These are phyloP conservation scores for Didymella glomerata DNA, from an alignment of 2,329 filamentous ascomycete species.

Conservation along the genomic window DNA sequence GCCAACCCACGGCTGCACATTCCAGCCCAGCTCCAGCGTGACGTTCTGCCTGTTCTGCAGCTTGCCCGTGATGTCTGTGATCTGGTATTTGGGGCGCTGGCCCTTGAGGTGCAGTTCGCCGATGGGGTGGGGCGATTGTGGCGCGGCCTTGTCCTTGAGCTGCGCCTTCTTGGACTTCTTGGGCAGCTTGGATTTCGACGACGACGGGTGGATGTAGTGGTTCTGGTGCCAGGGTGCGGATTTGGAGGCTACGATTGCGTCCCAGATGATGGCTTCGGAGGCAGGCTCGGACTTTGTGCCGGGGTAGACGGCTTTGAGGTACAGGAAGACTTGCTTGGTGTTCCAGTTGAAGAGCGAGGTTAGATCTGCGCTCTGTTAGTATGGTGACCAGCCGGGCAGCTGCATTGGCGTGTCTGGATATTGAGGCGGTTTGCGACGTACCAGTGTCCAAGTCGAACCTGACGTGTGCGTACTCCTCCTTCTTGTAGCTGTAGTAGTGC, in stretches of 20 bases:
- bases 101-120: constrained; percentile 81
- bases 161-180: constrained; percentile 31
- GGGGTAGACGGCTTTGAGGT: constrained; percentile 81
- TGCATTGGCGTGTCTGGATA: background rate
- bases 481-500: constrained; percentile 93
- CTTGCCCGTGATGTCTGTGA: constrained; percentile 85
- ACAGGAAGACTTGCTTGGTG: constrained; percentile 97
- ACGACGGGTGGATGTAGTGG: constrained; percentile 65
- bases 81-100: constrained; percentile 95
- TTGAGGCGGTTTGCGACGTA: constrained; percentile 38
- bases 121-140: constrained; percentile 53
- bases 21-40: constrained; percentile 85
- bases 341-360: constrained; percentile 98
- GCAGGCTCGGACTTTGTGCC: constrained; percentile 54
- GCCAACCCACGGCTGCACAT: constrained; percentile 97
- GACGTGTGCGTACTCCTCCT: constrained; percentile 95
- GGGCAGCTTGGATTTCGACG: constrained; percentile 57
- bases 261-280: constrained; percentile 87
- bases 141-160: constrained; percentile 21
- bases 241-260: constrained; percentile 84
- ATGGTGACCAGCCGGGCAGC: background rate
- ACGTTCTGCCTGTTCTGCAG: constrained; percentile 78
- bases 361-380: constrained; percentile 66
- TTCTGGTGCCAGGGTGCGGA: constrained; percentile 64
- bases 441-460: constrained; percentile 88